Percentiles rank a stretch among this genome's conserved stretches.
These are phyloP conservation scores for Penicillium polonicum DNA, from an alignment of 2,329 filamentous ascomycete species.

Conservation along the genomic window DNA sequence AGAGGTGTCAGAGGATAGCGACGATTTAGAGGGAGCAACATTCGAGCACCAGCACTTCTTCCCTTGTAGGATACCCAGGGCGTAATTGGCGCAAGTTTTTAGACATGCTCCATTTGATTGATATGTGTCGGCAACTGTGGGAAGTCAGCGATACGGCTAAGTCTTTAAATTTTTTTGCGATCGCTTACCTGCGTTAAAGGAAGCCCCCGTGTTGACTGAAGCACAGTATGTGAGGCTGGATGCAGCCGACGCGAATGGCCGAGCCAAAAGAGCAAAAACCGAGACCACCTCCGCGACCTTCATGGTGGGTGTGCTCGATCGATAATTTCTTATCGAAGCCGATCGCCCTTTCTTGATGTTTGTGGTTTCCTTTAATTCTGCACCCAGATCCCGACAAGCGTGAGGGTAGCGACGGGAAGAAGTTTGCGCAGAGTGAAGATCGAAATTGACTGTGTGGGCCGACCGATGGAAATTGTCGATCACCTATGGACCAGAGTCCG, in stretches of 20 bases:
- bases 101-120: slow-evolving; percentile 49
- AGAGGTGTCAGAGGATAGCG: slow-evolving; percentile 24
- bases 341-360: neutral
- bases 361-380: neutral
- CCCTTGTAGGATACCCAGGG: slow-evolving; percentile 48
- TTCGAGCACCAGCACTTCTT: slow-evolving; percentile 52
- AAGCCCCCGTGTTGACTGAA: slow-evolving; percentile 45
- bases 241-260: slow-evolving; percentile 20
- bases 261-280: slow-evolving; percentile 28
- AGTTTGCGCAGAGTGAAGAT: neutral
- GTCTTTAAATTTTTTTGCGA: neutral
- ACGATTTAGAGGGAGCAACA: slow-evolving; percentile 41
- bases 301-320: slow-evolving; percentile 20
- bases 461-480: slow-evolving; percentile 12
- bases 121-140: slow-evolving; percentile 39
- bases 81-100: slow-evolving; percentile 43
- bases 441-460: neutral
- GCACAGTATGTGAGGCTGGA: slow-evolving; percentile 44
- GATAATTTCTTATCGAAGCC: neutral
- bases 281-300: slow-evolving; percentile 19
- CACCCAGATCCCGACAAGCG: neutral
- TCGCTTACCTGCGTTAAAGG: slow-evolving; percentile 38
- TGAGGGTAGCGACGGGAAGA: neutral
- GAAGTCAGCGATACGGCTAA: slow-evolving; percentile 9
- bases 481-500: neutral